Conservation (phyloP, 106 monocot genomes). For the Chionographis japonica region DNA sequence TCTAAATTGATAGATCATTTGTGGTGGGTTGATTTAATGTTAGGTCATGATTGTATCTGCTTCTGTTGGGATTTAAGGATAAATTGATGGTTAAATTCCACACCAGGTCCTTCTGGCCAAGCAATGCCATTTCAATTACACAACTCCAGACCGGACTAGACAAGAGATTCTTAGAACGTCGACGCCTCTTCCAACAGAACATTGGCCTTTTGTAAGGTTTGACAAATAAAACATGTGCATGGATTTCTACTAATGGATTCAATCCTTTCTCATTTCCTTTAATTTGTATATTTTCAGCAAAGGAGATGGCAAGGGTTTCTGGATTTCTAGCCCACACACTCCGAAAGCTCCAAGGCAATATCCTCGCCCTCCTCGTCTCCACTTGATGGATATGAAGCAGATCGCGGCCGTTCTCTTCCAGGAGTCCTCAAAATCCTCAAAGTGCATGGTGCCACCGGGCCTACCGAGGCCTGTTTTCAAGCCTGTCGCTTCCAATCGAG, state of each 20-base stretch:
- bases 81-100: neutral
- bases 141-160: slow-evolving; percentile 72
- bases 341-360: slow-evolving; percentile 78
- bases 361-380: slow-evolving; percentile 33
- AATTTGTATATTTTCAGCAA: slow-evolving; percentile 24
- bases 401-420: slow-evolving; percentile 80
- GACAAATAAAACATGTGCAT: neutral
- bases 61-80: no score
- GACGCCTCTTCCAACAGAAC: slow-evolving; percentile 69
- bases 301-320: slow-evolving; percentile 22
- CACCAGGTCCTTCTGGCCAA: slow-evolving; percentile 66
- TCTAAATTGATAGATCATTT: no score
- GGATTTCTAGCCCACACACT: slow-evolving; percentile 38
- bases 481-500: slow-evolving; percentile 50
- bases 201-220: slow-evolving; percentile 87
- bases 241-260: neutral
- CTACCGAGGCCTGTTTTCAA: slow-evolving; percentile 52
- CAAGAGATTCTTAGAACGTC: slow-evolving; percentile 62
- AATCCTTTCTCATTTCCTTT: neutral
- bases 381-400: slow-evolving; percentile 56
- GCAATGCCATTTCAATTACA: slow-evolving; percentile 78
- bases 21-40: neutral
- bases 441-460: slow-evolving; percentile 31
- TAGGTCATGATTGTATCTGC: neutral
- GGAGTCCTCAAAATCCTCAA: slow-evolving; percentile 36